Percentiles rank a stretch among this genome's conserved stretches.
phyloP scores from a whole-genome alignment of 768 basidiomycete species.

The Favolaschia claudopus region DNA sequence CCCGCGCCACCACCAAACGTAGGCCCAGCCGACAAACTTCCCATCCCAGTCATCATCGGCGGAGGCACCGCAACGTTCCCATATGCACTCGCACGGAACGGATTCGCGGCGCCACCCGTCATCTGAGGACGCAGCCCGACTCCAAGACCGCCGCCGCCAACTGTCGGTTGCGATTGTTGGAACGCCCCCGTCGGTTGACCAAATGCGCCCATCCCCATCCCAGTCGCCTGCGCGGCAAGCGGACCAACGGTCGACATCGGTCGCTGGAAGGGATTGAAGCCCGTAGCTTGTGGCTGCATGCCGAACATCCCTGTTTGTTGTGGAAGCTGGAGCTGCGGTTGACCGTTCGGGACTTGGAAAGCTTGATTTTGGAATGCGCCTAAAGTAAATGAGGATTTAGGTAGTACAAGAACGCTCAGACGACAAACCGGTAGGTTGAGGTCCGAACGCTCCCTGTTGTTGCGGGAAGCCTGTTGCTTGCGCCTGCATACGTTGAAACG shows the following conservation, averaged over 20 bases:
- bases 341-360: slow-evolving; percentile 2
- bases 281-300: slow-evolving; percentile 67
- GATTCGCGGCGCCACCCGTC: slow-evolving; percentile 43
- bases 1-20: background rate
- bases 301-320: slow-evolving; percentile 23
- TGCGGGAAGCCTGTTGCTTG: slow-evolving; percentile 34
- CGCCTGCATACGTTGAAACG: slow-evolving; percentile 73
- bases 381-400: slow-evolving; percentile 24
- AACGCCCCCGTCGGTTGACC: slow-evolving; percentile 52
- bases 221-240: slow-evolving; percentile 20
- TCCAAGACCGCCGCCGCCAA: too few relatives aligned
- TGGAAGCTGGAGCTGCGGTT: slow-evolving; percentile 4
- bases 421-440: slow-evolving; percentile 36
- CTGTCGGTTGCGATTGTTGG: slow-evolving; percentile 40
- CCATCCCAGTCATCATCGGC: slow-evolving; percentile 8
- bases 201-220: slow-evolving; percentile 21
- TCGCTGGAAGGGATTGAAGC: slow-evolving; percentile 35
- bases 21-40: slow-evolving; percentile 4
- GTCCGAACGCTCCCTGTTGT: slow-evolving; percentile 30
- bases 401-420: too few relatives aligned
- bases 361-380: slow-evolving; percentile 21
- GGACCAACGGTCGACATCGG: slow-evolving; percentile 21
- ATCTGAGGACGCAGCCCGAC: slow-evolving; percentile 47
- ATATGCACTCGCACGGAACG: slow-evolving; percentile 34
- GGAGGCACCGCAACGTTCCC: slow-evolving; percentile 36